Evolutionary conservation across 441 rosid genomes (phyloP).

Genomic region (Theobroma grandiflorum): DNA sequence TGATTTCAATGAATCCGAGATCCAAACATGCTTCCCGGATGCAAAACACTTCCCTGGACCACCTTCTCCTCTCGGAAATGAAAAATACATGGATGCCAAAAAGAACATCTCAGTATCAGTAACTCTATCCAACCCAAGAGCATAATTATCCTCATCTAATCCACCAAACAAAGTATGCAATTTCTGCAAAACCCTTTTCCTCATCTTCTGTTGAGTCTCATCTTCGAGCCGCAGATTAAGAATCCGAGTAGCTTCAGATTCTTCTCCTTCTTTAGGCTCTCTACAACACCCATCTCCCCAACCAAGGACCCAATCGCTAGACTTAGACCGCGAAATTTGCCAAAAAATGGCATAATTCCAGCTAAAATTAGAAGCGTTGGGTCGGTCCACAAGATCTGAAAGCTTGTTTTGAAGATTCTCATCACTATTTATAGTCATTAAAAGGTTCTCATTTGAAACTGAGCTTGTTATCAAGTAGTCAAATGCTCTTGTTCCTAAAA

Average conservation of each 20-base stretch:
- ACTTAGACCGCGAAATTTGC: constrained; percentile 86
- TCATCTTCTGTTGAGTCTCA: constrained; percentile 77
- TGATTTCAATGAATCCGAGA: constrained; percentile 54
- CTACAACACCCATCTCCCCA: constrained; percentile 97
- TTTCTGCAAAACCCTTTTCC: constrained; percentile 82
- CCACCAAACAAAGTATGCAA: constrained; percentile 84
- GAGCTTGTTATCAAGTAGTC: constrained; percentile 79
- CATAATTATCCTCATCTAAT: constrained; percentile 86
- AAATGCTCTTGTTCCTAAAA: constrained; percentile 78
- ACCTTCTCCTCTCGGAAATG: constrained; percentile 82
- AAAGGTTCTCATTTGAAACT: constrained; percentile 65
- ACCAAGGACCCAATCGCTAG: constrained; percentile 83
- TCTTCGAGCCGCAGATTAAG: constrained; percentile 58
- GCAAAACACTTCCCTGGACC: constrained; percentile 89
- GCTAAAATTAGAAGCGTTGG: constrained; percentile 76
- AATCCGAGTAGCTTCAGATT: constrained; percentile 54
- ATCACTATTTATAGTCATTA: constrained; percentile 64
- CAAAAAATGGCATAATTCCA: constrained; percentile 96
- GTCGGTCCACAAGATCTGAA: constrained; percentile 85
- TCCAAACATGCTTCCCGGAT: constrained; percentile 79
- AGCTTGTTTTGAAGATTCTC: constrained; percentile 85
- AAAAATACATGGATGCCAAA: constrained; percentile 97
- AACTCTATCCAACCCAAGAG: constrained; percentile 81
- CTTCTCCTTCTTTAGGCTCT: constrained; percentile 84
- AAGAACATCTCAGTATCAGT: constrained; percentile 96